Percentiles rank a stretch among this genome's conserved stretches.
These are phyloP conservation scores for Lasiodiplodia sp. DNA, from an alignment of 2,329 filamentous ascomycete species.

Conservation along the genomic window DNA sequence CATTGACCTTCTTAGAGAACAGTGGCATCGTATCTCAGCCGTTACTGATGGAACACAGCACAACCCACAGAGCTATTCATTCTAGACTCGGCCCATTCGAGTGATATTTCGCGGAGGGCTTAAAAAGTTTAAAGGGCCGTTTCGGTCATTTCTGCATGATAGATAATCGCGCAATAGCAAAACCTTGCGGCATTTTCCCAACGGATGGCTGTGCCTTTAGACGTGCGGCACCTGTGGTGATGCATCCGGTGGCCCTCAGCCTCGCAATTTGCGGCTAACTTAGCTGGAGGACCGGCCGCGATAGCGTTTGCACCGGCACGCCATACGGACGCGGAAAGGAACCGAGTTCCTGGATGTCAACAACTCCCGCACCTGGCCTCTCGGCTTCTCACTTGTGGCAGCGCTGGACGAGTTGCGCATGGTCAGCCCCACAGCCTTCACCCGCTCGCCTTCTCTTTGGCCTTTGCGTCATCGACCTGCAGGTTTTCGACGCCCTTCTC, in stretches of 20 bases:
- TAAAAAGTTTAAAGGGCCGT: constrained; percentile 25
- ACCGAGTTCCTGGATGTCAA: constrained; percentile 5
- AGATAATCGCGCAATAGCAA: constrained; percentile 27
- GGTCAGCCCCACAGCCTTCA: constrained; percentile 13
- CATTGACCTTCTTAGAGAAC: constrained; percentile 25
- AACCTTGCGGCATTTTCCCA: constrained; percentile 16
- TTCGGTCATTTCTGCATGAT: constrained; percentile 25
- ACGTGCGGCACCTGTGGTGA: constrained; percentile 5
- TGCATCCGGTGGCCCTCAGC: constrained; percentile 21
- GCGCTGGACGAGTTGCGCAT: background rate
- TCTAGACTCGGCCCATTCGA: constrained; percentile 2
- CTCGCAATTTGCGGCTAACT: constrained; percentile 3
- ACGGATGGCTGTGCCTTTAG: constrained; percentile 8
- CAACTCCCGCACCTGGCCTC: constrained; percentile 13
- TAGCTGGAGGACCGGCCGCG: background rate
- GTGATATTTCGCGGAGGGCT: constrained; percentile 7
- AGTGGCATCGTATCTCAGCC: constrained; percentile 27
- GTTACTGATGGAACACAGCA: constrained; percentile 27
- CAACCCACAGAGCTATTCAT: constrained; percentile 8
- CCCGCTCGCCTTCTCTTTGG: constrained; percentile 24
- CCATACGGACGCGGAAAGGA: constrained; percentile 23
- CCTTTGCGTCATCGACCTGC: constrained; percentile 29
- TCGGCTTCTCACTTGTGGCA: constrained; percentile 5
- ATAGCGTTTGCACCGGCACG: constrained; percentile 12
- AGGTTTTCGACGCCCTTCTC: constrained; percentile 45